Evolutionary conservation across 2,329 filamentous ascomycete genomes (phyloP).

Genomic region (Torrubiellomyces zombiae): DNA sequence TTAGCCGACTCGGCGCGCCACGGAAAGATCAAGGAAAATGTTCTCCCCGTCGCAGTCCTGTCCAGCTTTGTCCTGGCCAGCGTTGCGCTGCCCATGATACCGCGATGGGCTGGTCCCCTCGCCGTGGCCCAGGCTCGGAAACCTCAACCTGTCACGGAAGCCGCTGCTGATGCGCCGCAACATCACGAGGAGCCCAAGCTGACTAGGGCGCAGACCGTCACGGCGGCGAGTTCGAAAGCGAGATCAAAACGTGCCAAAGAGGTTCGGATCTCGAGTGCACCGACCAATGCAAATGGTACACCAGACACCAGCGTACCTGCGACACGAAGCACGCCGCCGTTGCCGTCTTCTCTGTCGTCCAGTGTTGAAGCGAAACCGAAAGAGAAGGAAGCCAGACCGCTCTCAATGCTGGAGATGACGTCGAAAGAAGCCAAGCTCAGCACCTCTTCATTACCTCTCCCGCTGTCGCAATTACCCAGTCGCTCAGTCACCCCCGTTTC

Average conservation of each 20-base stretch:
- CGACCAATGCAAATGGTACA: conserved; percentile 19
- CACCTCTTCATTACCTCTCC: conserved; percentile 50
- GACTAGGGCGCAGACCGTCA: conserved; percentile 52
- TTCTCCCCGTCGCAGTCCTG: conserved; percentile 63
- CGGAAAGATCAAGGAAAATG: conserved; percentile 69
- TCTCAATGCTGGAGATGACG: conserved; percentile 34
- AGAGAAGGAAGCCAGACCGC: conserved; percentile 23
- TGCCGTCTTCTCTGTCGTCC: conserved; percentile 8
- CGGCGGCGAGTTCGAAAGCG: conserved; percentile 29
- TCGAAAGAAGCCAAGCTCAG: conserved; percentile 45
- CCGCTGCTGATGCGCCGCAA: conserved; percentile 12
- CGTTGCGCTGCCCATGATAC: conserved; percentile 56
- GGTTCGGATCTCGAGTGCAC: conserved; percentile 25
- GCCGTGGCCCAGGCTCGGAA: conserved; percentile 70
- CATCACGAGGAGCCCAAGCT: conserved; percentile 30
- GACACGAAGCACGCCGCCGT: conserved; percentile 9
- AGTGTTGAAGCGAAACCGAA: conserved; percentile 12
- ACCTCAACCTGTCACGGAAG: conserved; percentile 32
- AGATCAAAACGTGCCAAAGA: conserved; percentile 32
- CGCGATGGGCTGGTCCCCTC: conserved; percentile 63
- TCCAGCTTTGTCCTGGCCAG: conserved; percentile 67
- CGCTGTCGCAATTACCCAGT: conserved; percentile 34
- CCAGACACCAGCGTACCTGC: conserved; percentile 12
- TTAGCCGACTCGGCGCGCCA: conserved; percentile 49
- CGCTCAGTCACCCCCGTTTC: conserved; percentile 42